A percentile compares a stretch with the other conserved stretches of the same genome.
Evolutionary conservation across 2,329 filamentous ascomycete species (phyloP).

Genomic region (Fusarium succisae): DNA sequence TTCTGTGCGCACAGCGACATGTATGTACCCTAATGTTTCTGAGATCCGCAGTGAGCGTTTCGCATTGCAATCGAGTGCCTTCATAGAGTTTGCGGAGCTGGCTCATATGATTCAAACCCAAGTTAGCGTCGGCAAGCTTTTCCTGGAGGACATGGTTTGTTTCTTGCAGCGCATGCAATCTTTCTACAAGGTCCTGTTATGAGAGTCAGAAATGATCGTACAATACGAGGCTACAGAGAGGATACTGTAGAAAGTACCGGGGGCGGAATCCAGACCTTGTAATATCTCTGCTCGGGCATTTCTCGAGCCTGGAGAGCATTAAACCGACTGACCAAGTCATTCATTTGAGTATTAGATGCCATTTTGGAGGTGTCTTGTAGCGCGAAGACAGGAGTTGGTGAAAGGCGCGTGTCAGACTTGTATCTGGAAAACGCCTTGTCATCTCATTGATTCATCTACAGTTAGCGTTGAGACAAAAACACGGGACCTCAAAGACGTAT

Average conservation of each 20-base stretch:
- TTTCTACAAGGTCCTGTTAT: background rate
- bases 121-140: background rate
- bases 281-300: background rate
- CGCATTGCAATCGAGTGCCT: background rate
- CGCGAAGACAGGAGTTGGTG: background rate
- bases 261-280: background rate
- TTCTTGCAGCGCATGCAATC: background rate
- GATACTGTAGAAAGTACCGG: background rate
- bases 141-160: background rate
- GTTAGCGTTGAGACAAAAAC: conserved; percentile 3
- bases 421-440: conserved; percentile 8
- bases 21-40: conserved; percentile 9
- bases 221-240: background rate
- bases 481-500: background rate
- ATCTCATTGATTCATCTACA: background rate
- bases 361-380: background rate
- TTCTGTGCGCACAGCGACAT: conserved; percentile 9
- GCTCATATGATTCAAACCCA: background rate
- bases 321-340: background rate
- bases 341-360: background rate
- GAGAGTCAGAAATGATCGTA: background rate
- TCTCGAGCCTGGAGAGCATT: background rate
- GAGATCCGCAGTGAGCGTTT: conserved; percentile 40
- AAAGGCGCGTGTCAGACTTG: conserved; percentile 22
- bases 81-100: background rate